Evolutionary conservation across 164 flowering plant genomes (phyloP), one percentile per base, ranked within the genome.

Genomic region (Paratinospora sagittata): DNA sequence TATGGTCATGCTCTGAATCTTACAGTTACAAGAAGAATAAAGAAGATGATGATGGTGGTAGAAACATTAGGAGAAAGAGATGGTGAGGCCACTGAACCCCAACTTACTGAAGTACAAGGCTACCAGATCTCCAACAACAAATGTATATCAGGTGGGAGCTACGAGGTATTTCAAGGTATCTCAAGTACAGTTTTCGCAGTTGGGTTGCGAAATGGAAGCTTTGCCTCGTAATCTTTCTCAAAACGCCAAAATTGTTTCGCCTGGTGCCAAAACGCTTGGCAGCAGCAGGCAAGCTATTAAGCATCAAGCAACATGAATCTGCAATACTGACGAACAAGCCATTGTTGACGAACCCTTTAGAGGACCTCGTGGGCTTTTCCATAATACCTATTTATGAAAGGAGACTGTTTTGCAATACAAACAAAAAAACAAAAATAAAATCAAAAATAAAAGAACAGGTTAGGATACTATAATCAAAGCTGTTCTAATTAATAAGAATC

Each of bases 301-400:
- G 24, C 61, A 43, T 41, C 9, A 55, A 55, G 61, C 61, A 3
- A 55, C 61, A 1, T 19, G 61, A 55, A 17, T 21, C 10, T n/a
- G 61, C 61, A 55, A 55, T 55, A 23, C 23, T 55, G 61, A 55
- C 9, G 61, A 55, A 55, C 61, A 24, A 24, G 4, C n/a, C 67
- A 65, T 34, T n/a, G 21, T 36, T 3, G 23, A 8, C 1, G 67
- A 19, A 13, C 17, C 60, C 16, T 23, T 86, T 81, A 92, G 9
- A 90, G 73, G 72, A 91, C 84, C 76, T 83, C 78, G 63, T 90
- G 91, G 66, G 98, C 98, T 76, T 87, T 90, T 41, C 97, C 97
- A 57, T 93, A 93, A 57, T 93, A 93, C 79, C 98, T 75, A 78
- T 93, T 93, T 70, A 93, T 90, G 79, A 86, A 89, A 3, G 84